A percentile compares a stretch with the other conserved stretches of the same genome.
Evolutionary conservation across 768 basidiomycete species (phyloP).

Genomic region (Mycena pura): DNA sequence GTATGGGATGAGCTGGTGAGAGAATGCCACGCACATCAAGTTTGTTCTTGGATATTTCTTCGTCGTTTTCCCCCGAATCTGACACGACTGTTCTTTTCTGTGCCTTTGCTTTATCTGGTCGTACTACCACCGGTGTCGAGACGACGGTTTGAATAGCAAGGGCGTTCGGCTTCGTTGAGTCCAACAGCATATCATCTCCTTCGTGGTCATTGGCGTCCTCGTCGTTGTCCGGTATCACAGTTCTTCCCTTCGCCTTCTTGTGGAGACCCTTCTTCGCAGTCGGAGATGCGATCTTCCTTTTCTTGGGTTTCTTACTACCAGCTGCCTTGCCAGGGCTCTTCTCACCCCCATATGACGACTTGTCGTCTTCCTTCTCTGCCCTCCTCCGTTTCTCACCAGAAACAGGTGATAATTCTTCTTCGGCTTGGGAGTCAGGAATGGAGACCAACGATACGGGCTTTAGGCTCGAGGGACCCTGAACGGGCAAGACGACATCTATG

Average conservation of each 20-base stretch:
- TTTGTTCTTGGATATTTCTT: slow-evolving; percentile 14
- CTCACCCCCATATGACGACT: slow-evolving; percentile 10
- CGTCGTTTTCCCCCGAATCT: slow-evolving; percentile 28
- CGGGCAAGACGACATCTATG: slow-evolving; percentile 16
- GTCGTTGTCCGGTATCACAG: slow-evolving; percentile 41
- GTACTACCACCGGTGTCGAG: too few species aligned
- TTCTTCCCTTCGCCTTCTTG: slow-evolving; percentile 23
- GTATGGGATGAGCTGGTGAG: background rate
- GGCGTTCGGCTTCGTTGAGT: too few species aligned
- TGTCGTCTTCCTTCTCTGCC: slow-evolving; percentile 30
- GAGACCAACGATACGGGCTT: slow-evolving; percentile 31
- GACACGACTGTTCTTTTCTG: slow-evolving; percentile 22
- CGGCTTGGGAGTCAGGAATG: slow-evolving; percentile 36
- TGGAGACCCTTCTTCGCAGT: slow-evolving; percentile 6
- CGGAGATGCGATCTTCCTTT: slow-evolving; percentile 18
- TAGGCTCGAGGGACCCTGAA: background rate
- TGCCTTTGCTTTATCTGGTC: too few species aligned
- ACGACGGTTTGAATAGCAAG: too few species aligned
- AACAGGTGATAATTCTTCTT: slow-evolving; percentile 23
- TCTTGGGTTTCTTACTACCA: slow-evolving; percentile 24
- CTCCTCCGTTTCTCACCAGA: slow-evolving; percentile 38
- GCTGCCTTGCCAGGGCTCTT: slow-evolving; percentile 11
- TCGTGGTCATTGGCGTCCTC: slow-evolving; percentile 22
- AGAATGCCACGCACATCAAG: slow-evolving; percentile 9
- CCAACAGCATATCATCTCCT: background rate